Percentiles rank a stretch among this genome's conserved stretches.
Conservation (phyloP, 2,329 filamentous ascomycete species). For the Seiridium cupressi region DNA sequence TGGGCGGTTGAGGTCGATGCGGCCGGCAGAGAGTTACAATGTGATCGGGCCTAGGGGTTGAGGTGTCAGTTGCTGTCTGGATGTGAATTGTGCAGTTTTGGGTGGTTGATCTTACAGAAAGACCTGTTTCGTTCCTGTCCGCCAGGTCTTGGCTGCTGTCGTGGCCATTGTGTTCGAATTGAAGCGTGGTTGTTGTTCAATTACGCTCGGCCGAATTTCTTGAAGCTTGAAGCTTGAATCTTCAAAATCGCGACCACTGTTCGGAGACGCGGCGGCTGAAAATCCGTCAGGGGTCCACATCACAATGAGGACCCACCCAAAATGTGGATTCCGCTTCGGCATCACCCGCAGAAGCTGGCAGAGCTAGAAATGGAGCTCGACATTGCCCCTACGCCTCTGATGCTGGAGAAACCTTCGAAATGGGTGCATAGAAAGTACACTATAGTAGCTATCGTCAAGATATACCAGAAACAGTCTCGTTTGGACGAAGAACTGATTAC, state of each 20-base stretch:
- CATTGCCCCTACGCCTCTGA: no score
- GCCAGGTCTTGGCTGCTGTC: conserved; percentile 18
- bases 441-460: no score
- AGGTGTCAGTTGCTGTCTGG: not conserved
- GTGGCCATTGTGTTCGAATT: conserved; percentile 15
- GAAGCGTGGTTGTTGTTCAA: not conserved
- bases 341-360: not conserved
- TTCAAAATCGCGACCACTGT: conserved; percentile 6
- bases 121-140: conserved; percentile 26
- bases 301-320: no score
- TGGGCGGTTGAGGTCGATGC: conserved; percentile 52
- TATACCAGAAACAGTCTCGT: no score
- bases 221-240: not conserved
- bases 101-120: conserved; percentile 24
- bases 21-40: conserved; percentile 11
- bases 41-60: conserved; percentile 7
- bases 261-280: conserved; percentile 10
- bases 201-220: not conserved
- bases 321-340: not conserved
- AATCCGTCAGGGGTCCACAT: not conserved
- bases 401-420: no score
- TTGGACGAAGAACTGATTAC: no score
- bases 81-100: not conserved
- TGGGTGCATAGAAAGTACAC: no score
- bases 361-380: not conserved